Conservation (phyloP, 345 rosid genomes). For the Eucalyptus globulus region DNA sequence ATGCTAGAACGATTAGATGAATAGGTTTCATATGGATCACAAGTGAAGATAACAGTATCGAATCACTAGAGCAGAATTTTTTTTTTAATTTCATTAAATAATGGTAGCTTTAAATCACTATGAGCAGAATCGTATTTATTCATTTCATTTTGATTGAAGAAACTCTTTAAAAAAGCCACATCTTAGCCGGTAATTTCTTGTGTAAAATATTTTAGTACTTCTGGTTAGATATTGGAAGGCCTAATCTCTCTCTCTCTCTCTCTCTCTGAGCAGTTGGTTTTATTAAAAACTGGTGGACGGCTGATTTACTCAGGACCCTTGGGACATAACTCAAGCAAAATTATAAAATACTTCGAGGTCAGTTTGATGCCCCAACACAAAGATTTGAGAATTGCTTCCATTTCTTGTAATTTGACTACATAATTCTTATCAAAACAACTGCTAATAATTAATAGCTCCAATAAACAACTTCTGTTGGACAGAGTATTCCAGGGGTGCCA, state of each 20-base stretch:
- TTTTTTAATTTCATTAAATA: neutral
- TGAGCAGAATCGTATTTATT: neutral
- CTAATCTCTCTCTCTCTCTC: neutral
- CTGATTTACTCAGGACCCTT: constrained; percentile 59
- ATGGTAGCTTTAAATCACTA: neutral
- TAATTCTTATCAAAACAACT: neutral
- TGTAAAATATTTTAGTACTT: neutral
- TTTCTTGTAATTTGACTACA: neutral
- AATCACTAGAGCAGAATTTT: neutral
- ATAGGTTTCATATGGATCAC: neutral
- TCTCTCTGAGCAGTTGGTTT: constrained; percentile 34
- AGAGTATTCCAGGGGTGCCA: constrained; percentile 47
- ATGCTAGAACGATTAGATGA: neutral
- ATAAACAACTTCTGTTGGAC: neutral
- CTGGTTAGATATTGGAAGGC: neutral
- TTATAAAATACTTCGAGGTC: constrained; percentile 68
- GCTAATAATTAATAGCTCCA: neutral
- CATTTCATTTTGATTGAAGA: neutral
- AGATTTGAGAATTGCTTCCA: neutral
- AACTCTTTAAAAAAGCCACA: neutral
- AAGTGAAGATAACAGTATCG: neutral
- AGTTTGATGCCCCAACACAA: neutral
- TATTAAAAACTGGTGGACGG: constrained; percentile 59
- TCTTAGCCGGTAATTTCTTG: neutral
- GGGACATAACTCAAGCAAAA: constrained; percentile 42